Evolutionary conservation across 176 grass and related monocot species (phyloP), one percentile per base, ranked within the genome.

Genomic region (Canna indica): DNA sequence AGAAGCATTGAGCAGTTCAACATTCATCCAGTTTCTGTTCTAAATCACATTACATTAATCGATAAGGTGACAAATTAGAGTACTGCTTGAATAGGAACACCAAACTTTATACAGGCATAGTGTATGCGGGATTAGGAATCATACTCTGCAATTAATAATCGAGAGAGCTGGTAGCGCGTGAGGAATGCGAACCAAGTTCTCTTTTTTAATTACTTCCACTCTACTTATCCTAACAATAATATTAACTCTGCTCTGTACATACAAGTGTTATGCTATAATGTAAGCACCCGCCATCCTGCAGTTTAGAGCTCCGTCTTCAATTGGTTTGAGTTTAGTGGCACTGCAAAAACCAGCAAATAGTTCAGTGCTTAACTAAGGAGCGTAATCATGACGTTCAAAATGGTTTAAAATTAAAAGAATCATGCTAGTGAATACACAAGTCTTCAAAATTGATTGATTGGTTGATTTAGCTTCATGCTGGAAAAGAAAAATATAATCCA

Each of bases 241-340:
- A 60, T 60, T 15, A 30, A 30, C 12, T 60, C 58, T 30, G 58
- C 58, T 4, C 58, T 60, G 28, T 60, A 31, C 58, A 16, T 60
- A 60, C 27, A 30, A 27, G 26, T 30, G 58, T 16, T 32, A 60
- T 60, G 58, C 25, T 60, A 60, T 11, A 12, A 60, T 30, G 12
- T 12, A 30, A 60, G 58, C 58, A 60, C 28, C 9, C 14, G 13
- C 28, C 11, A 14, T 54, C 20, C 26, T 60, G 58, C 27, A 41
- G 63, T 69, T 77, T 35, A 77, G 65, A 77, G 64, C 34, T 69
- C 75, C 65, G 24, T 59, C 75, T 77, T 69, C 56, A 77, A 31
- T 32, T 59, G 75, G 50, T 60, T 69, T 45, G 75, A 69, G 16
- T 69, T 66, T 52, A 52, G 36, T 2, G 75, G 52, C 8, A 24